A percentile compares a stretch with the other conserved stretches of the same genome.
phyloP scores from a whole-genome alignment of 2,329 filamentous ascomycete genomes.

The Hymenoscyphus fructigenus region DNA sequence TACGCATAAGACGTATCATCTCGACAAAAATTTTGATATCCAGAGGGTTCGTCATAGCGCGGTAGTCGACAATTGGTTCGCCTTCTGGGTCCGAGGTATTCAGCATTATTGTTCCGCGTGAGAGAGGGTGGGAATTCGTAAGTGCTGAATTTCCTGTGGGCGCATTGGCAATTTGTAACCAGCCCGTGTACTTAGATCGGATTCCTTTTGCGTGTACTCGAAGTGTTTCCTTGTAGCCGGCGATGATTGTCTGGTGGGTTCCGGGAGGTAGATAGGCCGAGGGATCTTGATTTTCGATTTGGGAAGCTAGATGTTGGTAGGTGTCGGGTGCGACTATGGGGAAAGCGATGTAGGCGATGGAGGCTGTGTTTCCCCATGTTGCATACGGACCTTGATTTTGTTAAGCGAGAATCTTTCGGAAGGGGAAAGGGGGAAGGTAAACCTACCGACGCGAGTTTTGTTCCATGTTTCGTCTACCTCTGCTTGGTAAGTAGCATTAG shows the following conservation, averaged over 20 bases:
- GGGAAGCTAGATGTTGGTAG: slow-evolving; percentile 7
- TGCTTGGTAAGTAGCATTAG: neutral
- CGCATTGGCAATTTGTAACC: slow-evolving; percentile 10
- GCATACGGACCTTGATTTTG: neutral
- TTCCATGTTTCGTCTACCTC: neutral
- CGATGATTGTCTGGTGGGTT: neutral
- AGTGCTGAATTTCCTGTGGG: neutral
- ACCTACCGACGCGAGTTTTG: neutral
- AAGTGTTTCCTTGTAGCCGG: neutral
- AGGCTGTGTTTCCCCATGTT: neutral
- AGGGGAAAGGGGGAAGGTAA: neutral
- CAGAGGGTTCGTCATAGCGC: slow-evolving; percentile 39
- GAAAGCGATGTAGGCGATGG: slow-evolving; percentile 7
- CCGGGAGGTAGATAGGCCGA: neutral
- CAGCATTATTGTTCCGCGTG: slow-evolving; percentile 38
- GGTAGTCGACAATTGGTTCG: slow-evolving; percentile 38
- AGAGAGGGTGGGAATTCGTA: slow-evolving; percentile 29
- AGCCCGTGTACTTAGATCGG: slow-evolving; percentile 10
- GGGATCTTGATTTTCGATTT: neutral
- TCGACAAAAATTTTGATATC: slow-evolving; percentile 38
- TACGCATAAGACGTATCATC: neutral
- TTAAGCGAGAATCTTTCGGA: neutral
- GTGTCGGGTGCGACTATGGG: slow-evolving; percentile 7
- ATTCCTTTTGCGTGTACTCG: neutral
- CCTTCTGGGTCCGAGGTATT: slow-evolving; percentile 30